A percentile compares a stretch with the other conserved stretches of the same genome.
phyloP scores from a whole-genome alignment of 1,139 yeast genomes.

The Chernovozyma aurita region DNA sequence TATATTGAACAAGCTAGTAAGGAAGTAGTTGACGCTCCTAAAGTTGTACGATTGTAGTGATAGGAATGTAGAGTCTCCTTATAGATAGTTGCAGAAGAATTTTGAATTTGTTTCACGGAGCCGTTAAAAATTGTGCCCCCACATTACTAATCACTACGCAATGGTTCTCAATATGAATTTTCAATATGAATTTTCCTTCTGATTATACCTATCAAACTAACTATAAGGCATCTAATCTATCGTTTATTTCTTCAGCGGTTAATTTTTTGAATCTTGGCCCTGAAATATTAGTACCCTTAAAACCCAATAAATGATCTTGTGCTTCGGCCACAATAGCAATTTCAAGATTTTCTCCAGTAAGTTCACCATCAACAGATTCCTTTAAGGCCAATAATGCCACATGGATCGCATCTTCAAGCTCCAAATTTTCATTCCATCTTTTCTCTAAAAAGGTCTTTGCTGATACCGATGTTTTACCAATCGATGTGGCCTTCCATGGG shows the following conservation, averaged over 20 bases:
- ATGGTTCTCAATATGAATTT: no score
- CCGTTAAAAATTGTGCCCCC: no score
- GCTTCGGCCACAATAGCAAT: constrained; percentile 85
- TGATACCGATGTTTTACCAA: constrained; percentile 89
- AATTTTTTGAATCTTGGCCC: constrained; percentile 91
- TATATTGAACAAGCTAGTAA: no score
- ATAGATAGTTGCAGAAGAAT: no score
- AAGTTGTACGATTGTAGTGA: no score
- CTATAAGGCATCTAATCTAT: constrained; percentile 85
- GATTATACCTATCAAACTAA: no score
- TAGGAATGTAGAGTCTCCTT: no score
- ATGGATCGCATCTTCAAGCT: constrained; percentile 96
- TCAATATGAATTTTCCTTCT: no score
- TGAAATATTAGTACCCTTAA: constrained; percentile 69
- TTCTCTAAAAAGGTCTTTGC: constrained; percentile 97
- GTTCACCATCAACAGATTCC: constrained; percentile 97
- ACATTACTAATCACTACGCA: no score
- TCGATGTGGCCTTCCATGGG: constrained; percentile 99
- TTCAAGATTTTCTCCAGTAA: constrained; percentile 94
- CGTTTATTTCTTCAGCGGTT: constrained; percentile 87
- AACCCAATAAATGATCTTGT: constrained; percentile 77
- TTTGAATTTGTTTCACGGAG: no score
- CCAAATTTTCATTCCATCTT: constrained; percentile 96
- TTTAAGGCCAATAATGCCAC: constrained; percentile 91
- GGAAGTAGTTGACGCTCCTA: no score